These are phyloP conservation scores for Glycine soja DNA, from an alignment of 306 rosid species.

Conservation along the genomic window DNA sequence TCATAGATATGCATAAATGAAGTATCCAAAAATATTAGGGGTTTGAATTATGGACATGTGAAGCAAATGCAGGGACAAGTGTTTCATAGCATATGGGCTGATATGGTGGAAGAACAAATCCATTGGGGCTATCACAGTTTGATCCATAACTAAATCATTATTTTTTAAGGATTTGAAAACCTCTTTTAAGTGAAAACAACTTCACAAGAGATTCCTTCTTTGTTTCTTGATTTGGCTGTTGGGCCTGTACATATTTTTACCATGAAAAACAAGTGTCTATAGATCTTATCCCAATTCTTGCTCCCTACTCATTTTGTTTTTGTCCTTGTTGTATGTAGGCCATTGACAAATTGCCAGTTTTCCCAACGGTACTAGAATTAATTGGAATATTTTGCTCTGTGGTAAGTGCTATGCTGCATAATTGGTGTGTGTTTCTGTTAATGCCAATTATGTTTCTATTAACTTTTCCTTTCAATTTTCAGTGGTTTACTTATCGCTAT, in stretches of 20 bases:
- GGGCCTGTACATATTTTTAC: neutral
- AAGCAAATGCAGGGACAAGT: neutral
- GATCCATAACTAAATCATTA: neutral
- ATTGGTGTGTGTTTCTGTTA: neutral
- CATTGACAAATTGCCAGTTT: conserved; percentile 75
- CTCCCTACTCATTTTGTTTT: conserved; percentile 34
- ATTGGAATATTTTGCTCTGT: conserved; percentile 77
- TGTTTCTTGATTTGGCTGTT: neutral
- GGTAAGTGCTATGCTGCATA: conserved; percentile 57
- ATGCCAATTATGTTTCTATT: conserved; percentile 11
- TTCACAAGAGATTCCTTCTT: neutral
- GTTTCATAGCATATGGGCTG: neutral
- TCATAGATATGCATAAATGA: neutral
- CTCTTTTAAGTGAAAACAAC: conserved; percentile 14
- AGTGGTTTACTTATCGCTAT: conserved; percentile 97
- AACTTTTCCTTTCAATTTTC: conserved; percentile 54
- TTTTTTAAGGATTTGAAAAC: conserved; percentile 10
- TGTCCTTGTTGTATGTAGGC: conserved; percentile 58
- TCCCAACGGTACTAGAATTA: conserved; percentile 73
- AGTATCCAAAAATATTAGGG: neutral
- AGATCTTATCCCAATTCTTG: neutral
- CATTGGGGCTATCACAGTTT: neutral
- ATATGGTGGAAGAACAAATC: neutral
- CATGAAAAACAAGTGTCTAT: neutral
- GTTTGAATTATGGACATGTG: neutral